Base-by-base conservation (phyloP, 2,329 filamentous ascomycete species). In the Orbilia blumenaviensis region DNA sequence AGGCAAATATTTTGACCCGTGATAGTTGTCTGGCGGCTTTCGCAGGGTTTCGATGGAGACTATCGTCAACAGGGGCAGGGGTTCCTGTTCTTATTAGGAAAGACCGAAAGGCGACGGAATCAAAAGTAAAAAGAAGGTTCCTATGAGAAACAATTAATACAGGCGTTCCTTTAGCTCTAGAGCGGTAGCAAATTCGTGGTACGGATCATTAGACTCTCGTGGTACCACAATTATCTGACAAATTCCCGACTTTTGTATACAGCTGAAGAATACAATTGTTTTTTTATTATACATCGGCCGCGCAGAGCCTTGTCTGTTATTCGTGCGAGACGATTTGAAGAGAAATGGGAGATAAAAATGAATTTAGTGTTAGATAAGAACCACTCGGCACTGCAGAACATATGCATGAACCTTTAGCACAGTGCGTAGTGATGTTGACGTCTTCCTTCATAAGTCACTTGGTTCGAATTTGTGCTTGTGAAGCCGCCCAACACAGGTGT, bases 1-100 rank as follows among this genome's bases (percentile, higher is more conserved):
- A 75, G 63, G 34, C 44, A 64, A 56, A 60, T 68, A 58, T 75
- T 32, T 46, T 34, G 25, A 46, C 71, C 62, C 46, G 58, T 58
- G 67, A 66, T 60, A 72, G 41, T 16, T 61, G 32, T 21, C 18
- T 48, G 41, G 54, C 41, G 61, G 60, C 61, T 73, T 52, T 29
- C 54, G 36, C 62, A 62, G 27, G 54, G 69, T 62, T 56, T 29
- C 25, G 63, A 14, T 46, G 34, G 56, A 62, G 38, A 68, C 56
- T 41, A n/a, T 41, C 54, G 52, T 42, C 46, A 38, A 16, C 36
- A 63, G 36, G 34, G 71, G 27, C 62, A 56, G 14, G 52, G 41
- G 38, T 36, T 16, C 16, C 21, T 54, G 23, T 32, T 64, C 56
- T n/a, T 21, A 69, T 69, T 64, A 63, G 71, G 71, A 63, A 68